phyloP scores from a whole-genome alignment of 2,329 filamentous ascomycete species.

The Ceratocystis destructans region DNA sequence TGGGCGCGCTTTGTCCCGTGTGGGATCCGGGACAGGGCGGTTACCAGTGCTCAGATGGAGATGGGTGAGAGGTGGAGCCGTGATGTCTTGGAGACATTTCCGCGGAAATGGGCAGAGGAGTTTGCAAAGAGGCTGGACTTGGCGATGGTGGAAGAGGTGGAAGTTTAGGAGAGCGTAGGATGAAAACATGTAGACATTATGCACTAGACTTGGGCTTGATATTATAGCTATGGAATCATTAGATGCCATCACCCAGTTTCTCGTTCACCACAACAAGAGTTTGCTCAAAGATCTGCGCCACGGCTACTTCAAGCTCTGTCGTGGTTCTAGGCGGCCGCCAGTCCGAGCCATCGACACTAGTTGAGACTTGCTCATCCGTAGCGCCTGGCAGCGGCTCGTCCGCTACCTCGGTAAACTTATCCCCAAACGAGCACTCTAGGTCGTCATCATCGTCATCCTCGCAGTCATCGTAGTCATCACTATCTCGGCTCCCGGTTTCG shows the following conservation, averaged over 20 bases:
- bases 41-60: constrained; percentile 58
- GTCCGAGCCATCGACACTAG: constrained; percentile 13
- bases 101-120: constrained; percentile 12
- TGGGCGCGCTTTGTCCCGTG: constrained; percentile 73
- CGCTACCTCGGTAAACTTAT: constrained; percentile 26
- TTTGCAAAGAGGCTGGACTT: constrained; percentile 13
- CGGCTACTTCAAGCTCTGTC: constrained; percentile 50
- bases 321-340: constrained; percentile 12
- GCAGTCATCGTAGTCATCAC: neutral
- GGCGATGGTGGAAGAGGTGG: constrained; percentile 1
- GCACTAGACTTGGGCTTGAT: too few species aligned
- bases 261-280: constrained; percentile 64
- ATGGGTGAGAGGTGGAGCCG: constrained; percentile 22
- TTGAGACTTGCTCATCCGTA: neutral
- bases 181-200: neutral
- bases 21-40: constrained; percentile 64
- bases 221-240: neutral
- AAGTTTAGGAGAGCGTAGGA: constrained; percentile 21
- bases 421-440: constrained; percentile 25
- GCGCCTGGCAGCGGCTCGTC: constrained; percentile 23
- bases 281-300: constrained; percentile 63
- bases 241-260: constrained; percentile 37
- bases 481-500: neutral
- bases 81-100: constrained; percentile 3
- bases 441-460: constrained; percentile 11